phyloP scores from a whole-genome alignment of 306 rosid species.

The Acacia confusa region DNA sequence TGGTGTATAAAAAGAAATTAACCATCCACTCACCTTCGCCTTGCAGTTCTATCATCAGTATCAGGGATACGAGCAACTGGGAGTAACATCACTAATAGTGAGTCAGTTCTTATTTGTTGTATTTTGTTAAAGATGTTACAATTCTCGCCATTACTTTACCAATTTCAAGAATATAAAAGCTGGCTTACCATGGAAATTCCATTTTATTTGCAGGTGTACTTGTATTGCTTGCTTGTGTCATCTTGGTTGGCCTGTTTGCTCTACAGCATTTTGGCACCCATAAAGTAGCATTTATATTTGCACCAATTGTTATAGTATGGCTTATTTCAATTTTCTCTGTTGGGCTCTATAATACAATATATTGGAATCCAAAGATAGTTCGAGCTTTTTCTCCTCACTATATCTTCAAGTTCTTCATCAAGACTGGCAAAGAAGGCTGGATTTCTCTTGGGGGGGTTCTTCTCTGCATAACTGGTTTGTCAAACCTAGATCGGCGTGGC shows the following conservation, averaged over 20 bases:
- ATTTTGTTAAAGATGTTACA: slow-evolving; percentile 8
- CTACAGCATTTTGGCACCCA: slow-evolving; percentile 89
- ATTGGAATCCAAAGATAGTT: slow-evolving; percentile 72
- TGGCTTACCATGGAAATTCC: slow-evolving; percentile 22
- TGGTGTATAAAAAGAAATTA: not conserved
- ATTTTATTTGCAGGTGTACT: slow-evolving; percentile 53
- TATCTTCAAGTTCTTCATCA: slow-evolving; percentile 60
- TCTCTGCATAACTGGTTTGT: slow-evolving; percentile 84
- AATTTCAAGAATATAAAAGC: not conserved
- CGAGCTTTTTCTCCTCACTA: slow-evolving; percentile 69
- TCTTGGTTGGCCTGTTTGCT: slow-evolving; percentile 78
- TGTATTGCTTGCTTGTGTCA: slow-evolving; percentile 70
- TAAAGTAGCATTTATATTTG: slow-evolving; percentile 75
- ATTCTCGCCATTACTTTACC: slow-evolving; percentile 2
- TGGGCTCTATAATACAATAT: slow-evolving; percentile 72
- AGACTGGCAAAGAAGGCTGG: slow-evolving; percentile 77
- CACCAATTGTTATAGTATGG: slow-evolving; percentile 77
- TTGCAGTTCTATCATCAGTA: slow-evolving; percentile 78
- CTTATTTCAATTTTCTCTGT: slow-evolving; percentile 66
- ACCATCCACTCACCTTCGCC: slow-evolving; percentile 1
- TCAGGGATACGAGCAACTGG: slow-evolving; percentile 70
- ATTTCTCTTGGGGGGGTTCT: slow-evolving; percentile 88
- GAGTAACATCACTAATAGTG: slow-evolving; percentile 53
- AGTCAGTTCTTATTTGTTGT: slow-evolving; percentile 18
- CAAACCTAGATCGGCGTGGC: slow-evolving; percentile 19